Evolutionary conservation across 768 basidiomycete species (phyloP).

Genomic region (Boletus eberwhitei): DNA sequence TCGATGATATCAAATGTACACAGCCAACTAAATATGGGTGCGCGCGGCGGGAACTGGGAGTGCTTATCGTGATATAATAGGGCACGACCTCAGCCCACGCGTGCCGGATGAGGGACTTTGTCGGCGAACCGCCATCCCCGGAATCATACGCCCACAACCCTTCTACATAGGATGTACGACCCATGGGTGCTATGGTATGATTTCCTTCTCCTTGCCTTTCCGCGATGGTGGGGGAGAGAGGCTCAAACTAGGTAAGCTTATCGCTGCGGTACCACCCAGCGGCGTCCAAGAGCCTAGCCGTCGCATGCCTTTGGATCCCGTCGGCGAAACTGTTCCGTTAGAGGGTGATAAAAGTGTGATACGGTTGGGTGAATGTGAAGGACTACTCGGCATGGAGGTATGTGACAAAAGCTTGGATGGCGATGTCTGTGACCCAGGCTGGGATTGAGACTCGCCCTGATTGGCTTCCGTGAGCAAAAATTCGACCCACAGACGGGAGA

Average conservation of each 20-base stretch:
- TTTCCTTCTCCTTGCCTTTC: constrained; percentile 48
- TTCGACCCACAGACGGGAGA: constrained; percentile 97
- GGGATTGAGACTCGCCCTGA: constrained; percentile 34
- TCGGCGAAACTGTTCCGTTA: constrained; percentile 16
- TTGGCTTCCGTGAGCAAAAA: constrained; percentile 90
- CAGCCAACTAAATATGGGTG: constrained; percentile 5
- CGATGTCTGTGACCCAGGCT: constrained; percentile 13
- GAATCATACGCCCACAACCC: not conserved
- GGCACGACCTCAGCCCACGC: constrained; percentile 4
- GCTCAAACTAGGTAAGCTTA: constrained; percentile 40
- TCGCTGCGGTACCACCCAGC: constrained; percentile 26
- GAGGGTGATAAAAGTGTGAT: constrained; percentile 1
- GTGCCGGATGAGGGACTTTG: not conserved
- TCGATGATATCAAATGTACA: constrained; percentile 19
- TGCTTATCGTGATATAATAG: constrained; percentile 4
- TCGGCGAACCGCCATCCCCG: not conserved
- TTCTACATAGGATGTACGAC: not conserved
- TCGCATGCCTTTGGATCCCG: constrained; percentile 29
- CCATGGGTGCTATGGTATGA: constrained; percentile 10
- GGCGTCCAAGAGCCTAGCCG: constrained; percentile 40
- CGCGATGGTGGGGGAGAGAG: constrained; percentile 36
- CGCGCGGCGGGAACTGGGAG: constrained; percentile 1
- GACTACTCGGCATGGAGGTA: constrained; percentile 39
- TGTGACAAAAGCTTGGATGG: constrained; percentile 28
- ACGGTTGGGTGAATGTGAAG: constrained; percentile 25